Conservation (phyloP, 495 filamentous ascomycete species). For the Lophiostoma macrostomum region DNA sequence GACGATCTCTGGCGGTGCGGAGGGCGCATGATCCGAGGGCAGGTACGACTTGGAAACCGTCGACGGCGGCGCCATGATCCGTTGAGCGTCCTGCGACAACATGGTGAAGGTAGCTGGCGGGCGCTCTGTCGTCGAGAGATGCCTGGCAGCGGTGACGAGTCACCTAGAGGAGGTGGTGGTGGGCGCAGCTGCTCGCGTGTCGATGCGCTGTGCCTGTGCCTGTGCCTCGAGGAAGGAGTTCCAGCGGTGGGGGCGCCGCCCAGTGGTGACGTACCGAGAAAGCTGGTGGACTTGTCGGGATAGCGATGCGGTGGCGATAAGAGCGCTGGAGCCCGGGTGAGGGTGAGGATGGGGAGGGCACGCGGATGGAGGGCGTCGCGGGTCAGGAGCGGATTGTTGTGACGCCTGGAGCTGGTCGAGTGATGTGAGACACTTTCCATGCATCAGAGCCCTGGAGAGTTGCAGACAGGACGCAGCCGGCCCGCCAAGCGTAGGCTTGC, state of each 20-base stretch:
- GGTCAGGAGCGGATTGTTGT: conserved; percentile 5
- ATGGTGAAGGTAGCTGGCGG: conserved; percentile 13
- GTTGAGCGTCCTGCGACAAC: conserved; percentile 23
- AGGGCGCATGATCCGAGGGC: conserved; percentile 18
- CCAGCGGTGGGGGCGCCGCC: conserved; percentile 18
- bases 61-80: conserved; percentile 15
- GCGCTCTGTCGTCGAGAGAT: not conserved
- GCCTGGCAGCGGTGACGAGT: not conserved
- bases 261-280: conserved; percentile 26
- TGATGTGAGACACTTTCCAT: conserved; percentile 7
- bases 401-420: not conserved
- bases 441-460: not conserved
- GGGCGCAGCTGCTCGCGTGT: conserved; percentile 15
- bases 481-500: too few relatives aligned
- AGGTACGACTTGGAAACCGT: conserved; percentile 23
- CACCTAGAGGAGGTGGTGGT: not conserved
- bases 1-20: conserved; percentile 17
- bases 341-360: not conserved
- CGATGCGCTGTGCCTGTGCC: conserved; percentile 23
- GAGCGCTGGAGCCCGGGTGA: not conserved
- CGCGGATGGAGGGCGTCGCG: not conserved
- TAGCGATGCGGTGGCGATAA: conserved; percentile 5
- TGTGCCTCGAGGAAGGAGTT: conserved; percentile 12
- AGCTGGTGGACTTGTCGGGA: not conserved
- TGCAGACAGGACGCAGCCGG: not conserved